A percentile compares a stretch with the other conserved stretches of the same genome.
Conservation (phyloP, 2,329 filamentous ascomycete species). For the Aspergillus cejpii region DNA sequence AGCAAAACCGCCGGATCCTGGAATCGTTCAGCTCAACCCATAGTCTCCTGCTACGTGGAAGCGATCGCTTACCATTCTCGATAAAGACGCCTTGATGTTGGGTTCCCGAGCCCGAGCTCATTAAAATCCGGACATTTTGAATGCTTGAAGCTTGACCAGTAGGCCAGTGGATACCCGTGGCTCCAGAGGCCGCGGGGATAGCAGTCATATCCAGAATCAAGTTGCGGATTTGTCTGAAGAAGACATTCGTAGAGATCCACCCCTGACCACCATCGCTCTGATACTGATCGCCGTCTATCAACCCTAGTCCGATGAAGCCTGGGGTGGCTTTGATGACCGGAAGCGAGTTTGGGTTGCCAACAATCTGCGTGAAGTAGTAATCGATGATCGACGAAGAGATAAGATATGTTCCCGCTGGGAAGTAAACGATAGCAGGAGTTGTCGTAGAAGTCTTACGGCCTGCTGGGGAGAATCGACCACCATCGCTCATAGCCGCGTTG, state of each 20-base stretch:
- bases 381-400: slow-evolving; percentile 53
- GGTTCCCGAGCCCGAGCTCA: slow-evolving; percentile 43
- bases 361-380: slow-evolving; percentile 58
- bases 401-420: slow-evolving; percentile 54
- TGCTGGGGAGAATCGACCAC: slow-evolving; percentile 41
- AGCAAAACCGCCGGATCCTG: slow-evolving; percentile 53
- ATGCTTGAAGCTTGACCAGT: slow-evolving; percentile 53
- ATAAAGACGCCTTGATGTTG: slow-evolving; percentile 55
- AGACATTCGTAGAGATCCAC: slow-evolving; percentile 51
- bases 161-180: slow-evolving; percentile 48
- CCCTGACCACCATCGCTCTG: slow-evolving; percentile 36
- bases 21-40: neutral
- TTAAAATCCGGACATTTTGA: slow-evolving; percentile 56
- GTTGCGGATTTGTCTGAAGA: slow-evolving; percentile 60
- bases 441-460: slow-evolving; percentile 42
- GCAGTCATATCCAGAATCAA: slow-evolving; percentile 54
- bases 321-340: slow-evolving; percentile 51
- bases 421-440: slow-evolving; percentile 53
- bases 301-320: slow-evolving; percentile 50
- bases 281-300: slow-evolving; percentile 54
- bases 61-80: slow-evolving; percentile 45
- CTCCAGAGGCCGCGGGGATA: slow-evolving; percentile 26
- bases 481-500: slow-evolving; percentile 42
- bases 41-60: neutral
- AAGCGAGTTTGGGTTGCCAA: slow-evolving; percentile 53